These are phyloP conservation scores for Hymenoscyphus albidus DNA, from an alignment of 2,329 filamentous ascomycete species.

Conservation along the genomic window DNA sequence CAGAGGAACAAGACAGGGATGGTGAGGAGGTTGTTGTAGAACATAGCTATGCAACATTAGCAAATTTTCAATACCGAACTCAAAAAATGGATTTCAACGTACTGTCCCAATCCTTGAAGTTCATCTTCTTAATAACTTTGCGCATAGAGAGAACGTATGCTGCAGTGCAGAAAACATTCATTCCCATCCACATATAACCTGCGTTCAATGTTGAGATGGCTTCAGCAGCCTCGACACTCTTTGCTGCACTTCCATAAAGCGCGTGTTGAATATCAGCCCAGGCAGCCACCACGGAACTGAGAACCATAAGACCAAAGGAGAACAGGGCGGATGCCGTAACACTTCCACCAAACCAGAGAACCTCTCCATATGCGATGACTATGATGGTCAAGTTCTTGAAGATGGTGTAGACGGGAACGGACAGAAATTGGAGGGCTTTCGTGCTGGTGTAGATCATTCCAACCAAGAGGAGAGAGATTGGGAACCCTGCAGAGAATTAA, in stretches of 20 bases:
- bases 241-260: slow-evolving; percentile 45
- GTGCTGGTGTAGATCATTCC: slow-evolving; percentile 99
- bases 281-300: slow-evolving; percentile 89
- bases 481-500: slow-evolving; percentile 66
- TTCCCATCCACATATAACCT: slow-evolving; percentile 95
- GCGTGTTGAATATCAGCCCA: slow-evolving; percentile 96
- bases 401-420: slow-evolving; percentile 97
- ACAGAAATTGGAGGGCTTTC: slow-evolving; percentile 93
- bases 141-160: slow-evolving; percentile 90
- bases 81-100: slow-evolving; percentile 42
- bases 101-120: slow-evolving; percentile 99
- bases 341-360: slow-evolving; percentile 94
- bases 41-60: slow-evolving; percentile 71
- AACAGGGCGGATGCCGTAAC: slow-evolving; percentile 84
- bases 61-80: slow-evolving; percentile 1
- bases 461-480: slow-evolving; percentile 89
- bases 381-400: slow-evolving; percentile 99
- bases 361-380: slow-evolving; percentile 95
- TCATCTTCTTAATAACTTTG: slow-evolving; percentile 98
- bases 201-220: slow-evolving; percentile 87
- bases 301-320: slow-evolving; percentile 93
- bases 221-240: slow-evolving; percentile 56
- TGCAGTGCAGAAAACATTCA: slow-evolving; percentile 94
- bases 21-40: slow-evolving; percentile 98
- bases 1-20: slow-evolving; percentile 84